These are phyloP conservation scores for Paraphoma sp. DNA, from an alignment of 2,329 filamentous ascomycete genomes.

Conservation along the genomic window DNA sequence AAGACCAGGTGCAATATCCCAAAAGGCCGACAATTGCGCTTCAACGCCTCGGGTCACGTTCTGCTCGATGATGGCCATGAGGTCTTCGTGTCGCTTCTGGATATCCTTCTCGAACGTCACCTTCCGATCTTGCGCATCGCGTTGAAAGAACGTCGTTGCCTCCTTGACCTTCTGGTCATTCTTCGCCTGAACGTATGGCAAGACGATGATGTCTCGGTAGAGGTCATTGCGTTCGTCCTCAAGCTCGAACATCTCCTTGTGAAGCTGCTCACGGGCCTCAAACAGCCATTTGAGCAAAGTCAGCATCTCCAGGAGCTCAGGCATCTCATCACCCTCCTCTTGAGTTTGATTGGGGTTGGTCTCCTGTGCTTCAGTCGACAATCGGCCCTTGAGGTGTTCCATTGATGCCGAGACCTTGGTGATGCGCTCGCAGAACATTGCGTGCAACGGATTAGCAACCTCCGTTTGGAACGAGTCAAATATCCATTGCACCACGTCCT, in stretches of 20 bases:
- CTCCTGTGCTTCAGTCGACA: slow-evolving; percentile 74
- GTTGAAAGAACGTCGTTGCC: slow-evolving; percentile 80
- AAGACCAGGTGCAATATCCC: slow-evolving; percentile 92
- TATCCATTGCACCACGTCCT: slow-evolving; percentile 76
- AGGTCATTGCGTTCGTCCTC: slow-evolving; percentile 84
- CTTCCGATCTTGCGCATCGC: slow-evolving; percentile 77
- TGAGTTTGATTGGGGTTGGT: slow-evolving; percentile 82
- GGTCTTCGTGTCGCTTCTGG: slow-evolving; percentile 75
- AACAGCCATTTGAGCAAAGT: slow-evolving; percentile 97
- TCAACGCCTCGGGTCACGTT: slow-evolving; percentile 90
- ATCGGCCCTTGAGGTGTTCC: slow-evolving; percentile 72
- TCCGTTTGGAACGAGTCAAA: slow-evolving; percentile 85
- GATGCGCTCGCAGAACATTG: slow-evolving; percentile 78
- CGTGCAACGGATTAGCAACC: slow-evolving; percentile 84
- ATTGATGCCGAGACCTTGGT: slow-evolving; percentile 78
- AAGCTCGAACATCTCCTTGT: slow-evolving; percentile 84
- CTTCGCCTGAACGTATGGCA: slow-evolving; percentile 75
- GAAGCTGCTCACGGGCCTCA: slow-evolving; percentile 85
- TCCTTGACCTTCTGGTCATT: slow-evolving; percentile 81
- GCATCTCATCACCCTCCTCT: slow-evolving; percentile 93
- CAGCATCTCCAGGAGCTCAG: slow-evolving; percentile 91
- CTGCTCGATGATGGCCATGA: slow-evolving; percentile 79
- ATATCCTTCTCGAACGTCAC: slow-evolving; percentile 74
- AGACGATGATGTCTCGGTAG: slow-evolving; percentile 82
- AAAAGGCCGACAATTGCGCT: slow-evolving; percentile 90